Base-by-base conservation (phyloP, 495 filamentous ascomycete species). In the Podospora pseudocomata region DNA sequence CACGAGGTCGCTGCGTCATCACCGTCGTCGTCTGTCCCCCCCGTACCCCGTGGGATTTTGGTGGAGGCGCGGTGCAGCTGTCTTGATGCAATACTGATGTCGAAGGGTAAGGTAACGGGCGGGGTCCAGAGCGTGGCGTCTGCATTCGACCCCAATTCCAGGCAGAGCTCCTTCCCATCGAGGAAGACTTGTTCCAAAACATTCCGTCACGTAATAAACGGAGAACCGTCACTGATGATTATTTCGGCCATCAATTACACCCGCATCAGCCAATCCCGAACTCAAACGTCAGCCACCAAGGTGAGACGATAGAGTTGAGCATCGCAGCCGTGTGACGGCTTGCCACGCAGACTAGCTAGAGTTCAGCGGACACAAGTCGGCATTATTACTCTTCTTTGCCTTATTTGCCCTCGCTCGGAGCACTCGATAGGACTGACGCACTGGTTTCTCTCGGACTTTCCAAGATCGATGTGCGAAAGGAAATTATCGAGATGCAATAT, bases 311-410 rank as follows among this genome's bases (percentile, higher is more conserved):
- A 57, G 64, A 68, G 54, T 59, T 59, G 54, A 55, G 57, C 64
- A 64, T 72, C 67, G 70, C 67, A 67, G 67, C 55, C 54, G 57
- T 67, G 68, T 72, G 67, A 67, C 61, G 65, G 66, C 55, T 28
- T 53, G 34, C 26, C 13, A 49, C 39, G 39, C 39, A 49, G 39
- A 49, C 39, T 9, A 2, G 39, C 39, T 11, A 2, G 39, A 49
- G 15, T 16, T 49, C 39, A 49, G 39, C 39, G 13, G 39, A 49
- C 39, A 49, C 39, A 49, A 49, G 39, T 49, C 39, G 39, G 39
- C 39, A 49, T 13, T 49, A 49, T 49, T 49, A 49, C 39, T 49
- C 0, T 49, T 16, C 39, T 49, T 49, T 16, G 6, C 34, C 34
- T 39, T 39, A 39, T 5, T 11, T 11, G 7, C 39, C 39, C 39